Evolutionary conservation across 1,139 yeast genomes (phyloP).

Genomic region (Yamadazyma mexicana): DNA sequence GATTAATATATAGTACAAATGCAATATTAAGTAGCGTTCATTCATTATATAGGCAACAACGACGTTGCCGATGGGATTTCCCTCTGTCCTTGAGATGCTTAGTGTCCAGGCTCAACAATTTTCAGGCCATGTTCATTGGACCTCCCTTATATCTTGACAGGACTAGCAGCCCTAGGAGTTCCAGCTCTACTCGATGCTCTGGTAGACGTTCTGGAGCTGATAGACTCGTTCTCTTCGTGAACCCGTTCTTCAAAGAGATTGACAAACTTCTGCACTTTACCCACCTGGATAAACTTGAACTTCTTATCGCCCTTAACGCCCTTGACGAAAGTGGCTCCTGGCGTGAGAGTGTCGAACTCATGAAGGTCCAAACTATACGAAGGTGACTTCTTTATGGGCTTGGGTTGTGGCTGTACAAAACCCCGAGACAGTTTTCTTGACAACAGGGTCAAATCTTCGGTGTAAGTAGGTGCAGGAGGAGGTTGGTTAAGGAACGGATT

Average conservation of each 20-base stretch:
- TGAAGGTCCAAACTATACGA: constrained; percentile 15
- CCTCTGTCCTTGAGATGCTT: too few relatives aligned
- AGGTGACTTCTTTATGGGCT: constrained; percentile 12
- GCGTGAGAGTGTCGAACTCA: constrained; percentile 21
- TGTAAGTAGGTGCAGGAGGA: constrained; percentile 4
- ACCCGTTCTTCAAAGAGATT: constrained; percentile 44
- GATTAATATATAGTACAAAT: too few relatives aligned
- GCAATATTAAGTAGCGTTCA: too few relatives aligned
- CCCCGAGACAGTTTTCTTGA: constrained; percentile 13
- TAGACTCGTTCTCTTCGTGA: constrained; percentile 17
- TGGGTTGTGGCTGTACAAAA: constrained; percentile 8
- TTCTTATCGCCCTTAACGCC: constrained; percentile 44
- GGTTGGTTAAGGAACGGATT: constrained; percentile 9
- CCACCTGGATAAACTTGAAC: constrained; percentile 48
- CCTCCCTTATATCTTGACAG: neutral
- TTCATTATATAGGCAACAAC: too few relatives aligned
- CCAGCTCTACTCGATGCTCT: constrained; percentile 6
- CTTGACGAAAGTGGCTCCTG: constrained; percentile 40
- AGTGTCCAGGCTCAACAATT: too few relatives aligned
- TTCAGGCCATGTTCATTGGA: too few relatives aligned
- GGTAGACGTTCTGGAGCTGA: constrained; percentile 6
- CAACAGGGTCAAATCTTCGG: constrained; percentile 7
- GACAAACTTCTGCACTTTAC: constrained; percentile 50
- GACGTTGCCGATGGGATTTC: too few relatives aligned
- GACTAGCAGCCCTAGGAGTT: constrained; percentile 9